Conservation (phyloP, 108 stramenopile genomes). For the Schizochytrium sp. region DNA sequence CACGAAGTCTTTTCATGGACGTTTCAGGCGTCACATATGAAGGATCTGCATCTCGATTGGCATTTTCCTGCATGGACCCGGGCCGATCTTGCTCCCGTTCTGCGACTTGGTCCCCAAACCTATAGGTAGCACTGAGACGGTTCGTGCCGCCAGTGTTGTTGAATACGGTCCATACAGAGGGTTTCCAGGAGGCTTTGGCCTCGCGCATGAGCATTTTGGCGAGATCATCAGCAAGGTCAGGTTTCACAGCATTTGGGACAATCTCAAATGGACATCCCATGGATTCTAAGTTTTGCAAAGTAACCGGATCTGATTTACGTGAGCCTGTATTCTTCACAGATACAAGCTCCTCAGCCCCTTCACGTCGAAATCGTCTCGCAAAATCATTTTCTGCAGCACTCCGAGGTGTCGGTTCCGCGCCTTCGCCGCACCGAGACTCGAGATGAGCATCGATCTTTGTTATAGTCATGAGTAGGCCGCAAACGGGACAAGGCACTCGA, state of each 20-base stretch:
- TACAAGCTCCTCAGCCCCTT: background rate
- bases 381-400: background rate
- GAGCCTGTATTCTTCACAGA: too few relatives aligned
- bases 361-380: background rate
- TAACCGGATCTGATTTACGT: too few relatives aligned
- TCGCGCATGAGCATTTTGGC: constrained; percentile 34
- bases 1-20: background rate
- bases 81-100: background rate
- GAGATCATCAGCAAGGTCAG: constrained; percentile 40
- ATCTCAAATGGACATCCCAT: background rate
- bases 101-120: background rate
- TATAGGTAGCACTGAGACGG: constrained; percentile 32
- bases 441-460: background rate
- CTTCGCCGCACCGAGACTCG: background rate
- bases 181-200: constrained; percentile 26
- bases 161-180: constrained; percentile 27
- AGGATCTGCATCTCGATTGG: background rate
- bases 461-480: background rate
- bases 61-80: background rate
- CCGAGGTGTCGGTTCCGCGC: background rate
- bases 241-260: background rate
- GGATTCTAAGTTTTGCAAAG: background rate
- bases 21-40: background rate
- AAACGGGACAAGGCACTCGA: background rate
- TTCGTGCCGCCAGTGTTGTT: constrained; percentile 40